Base-by-base conservation (phyloP, 345 rosid genomes). In the Acer saccharum region DNA sequence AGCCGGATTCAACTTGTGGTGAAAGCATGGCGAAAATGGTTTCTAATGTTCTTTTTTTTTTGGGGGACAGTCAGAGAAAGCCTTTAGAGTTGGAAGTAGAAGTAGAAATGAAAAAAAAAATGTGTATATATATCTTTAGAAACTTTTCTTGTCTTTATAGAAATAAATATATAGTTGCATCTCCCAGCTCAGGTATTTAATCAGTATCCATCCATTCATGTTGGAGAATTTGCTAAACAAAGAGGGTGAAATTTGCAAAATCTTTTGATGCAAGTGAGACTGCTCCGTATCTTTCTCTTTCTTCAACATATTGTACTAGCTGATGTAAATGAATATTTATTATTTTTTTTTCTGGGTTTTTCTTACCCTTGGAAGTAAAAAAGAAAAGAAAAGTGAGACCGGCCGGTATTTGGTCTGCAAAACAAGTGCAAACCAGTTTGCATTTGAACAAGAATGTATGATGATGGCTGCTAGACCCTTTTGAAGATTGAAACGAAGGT, bases 41-140 rank as follows among this genome's bases (percentile, higher is more conserved):
- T 32, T 83, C 78, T 66, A 76, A 57, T 72, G 84, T 76, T 75
- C 39, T 0, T 0, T 35, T 35, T 35, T 35, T 35, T 60, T 78
- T n/a, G n/a, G 72, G 86, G 71, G 86, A 83, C 79, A 79, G 52
- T 79, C 79, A 60, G 77, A 76, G 73, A 72, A 68, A 77, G 77
- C 65, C 65, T 74, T 58, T 66, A 55, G 69, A 70, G 4, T 9
- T 75, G 78, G 65, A 69, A 78, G 75, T 80, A 64, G 65, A 61
- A 85, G 73, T 71, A 70, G 80, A 75, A 81, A 73, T 75, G 25
- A 71, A 79, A 77, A 60, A 6, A 20, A 79, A 77, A 60, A 6
- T 8, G 21, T 60, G 64, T 74, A 58, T 72, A 80, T 57, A 77
- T 73, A 5, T 35, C 6, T 29, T 69, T 20, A 62, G 76, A 61